phyloP scores from a whole-genome alignment of 345 rosid genomes.

The Linum tenue region DNA sequence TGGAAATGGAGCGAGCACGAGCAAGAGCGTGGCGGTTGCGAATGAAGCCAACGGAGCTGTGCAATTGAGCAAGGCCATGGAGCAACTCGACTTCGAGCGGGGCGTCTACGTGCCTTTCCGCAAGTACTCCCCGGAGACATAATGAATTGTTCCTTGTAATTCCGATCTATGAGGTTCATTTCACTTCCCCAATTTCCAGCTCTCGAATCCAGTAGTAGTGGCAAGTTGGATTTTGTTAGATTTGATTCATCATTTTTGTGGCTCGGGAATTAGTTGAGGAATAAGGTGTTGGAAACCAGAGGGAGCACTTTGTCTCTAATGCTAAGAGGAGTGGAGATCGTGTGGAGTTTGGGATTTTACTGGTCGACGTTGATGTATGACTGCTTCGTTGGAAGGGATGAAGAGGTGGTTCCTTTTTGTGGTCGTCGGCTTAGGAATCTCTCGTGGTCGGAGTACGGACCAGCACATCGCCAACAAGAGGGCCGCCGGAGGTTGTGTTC shows the following conservation, averaged over 20 bases:
- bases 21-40: neutral
- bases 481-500: no score
- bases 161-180: neutral
- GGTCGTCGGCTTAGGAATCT: constrained; percentile 92
- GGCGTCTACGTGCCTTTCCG: constrained; percentile 96
- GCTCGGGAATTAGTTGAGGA: constrained; percentile 51
- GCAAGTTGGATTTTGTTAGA: no score
- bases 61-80: constrained; percentile 40
- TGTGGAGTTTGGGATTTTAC: constrained; percentile 83
- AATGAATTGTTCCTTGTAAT: constrained; percentile 14
- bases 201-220: no score
- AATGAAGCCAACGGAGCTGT: neutral
- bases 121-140: constrained; percentile 89
- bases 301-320: constrained; percentile 56
- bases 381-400: constrained; percentile 76
- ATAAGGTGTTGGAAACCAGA: constrained; percentile 68
- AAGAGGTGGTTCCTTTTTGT: constrained; percentile 81
- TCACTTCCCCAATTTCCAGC: no score
- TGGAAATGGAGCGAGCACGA: constrained; percentile 1
- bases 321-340: constrained; percentile 78
- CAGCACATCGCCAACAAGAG: neutral
- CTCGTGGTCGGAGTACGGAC: constrained; percentile 31
- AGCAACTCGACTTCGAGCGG: constrained; percentile 87
- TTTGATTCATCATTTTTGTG: neutral
- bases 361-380: constrained; percentile 84